These are phyloP conservation scores for Nigrospora sphaerica DNA, from an alignment of 2,329 filamentous ascomycete species.

Conservation along the genomic window DNA sequence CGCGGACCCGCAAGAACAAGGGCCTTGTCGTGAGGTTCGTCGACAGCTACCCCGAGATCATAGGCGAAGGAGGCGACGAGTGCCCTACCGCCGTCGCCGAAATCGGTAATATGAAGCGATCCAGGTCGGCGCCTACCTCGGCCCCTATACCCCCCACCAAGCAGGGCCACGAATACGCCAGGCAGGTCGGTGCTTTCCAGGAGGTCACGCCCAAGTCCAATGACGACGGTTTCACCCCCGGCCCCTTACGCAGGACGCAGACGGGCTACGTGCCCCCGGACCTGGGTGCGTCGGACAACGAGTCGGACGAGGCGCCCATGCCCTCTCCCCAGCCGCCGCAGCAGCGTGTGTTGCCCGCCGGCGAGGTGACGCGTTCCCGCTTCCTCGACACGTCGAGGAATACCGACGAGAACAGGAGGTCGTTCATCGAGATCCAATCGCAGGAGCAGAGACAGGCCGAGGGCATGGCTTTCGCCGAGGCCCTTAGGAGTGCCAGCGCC, in stretches of 20 bases:
- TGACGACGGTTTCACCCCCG: slow-evolving; percentile 40
- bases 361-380: slow-evolving; percentile 18
- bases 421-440: slow-evolving; percentile 51
- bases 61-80: slow-evolving; percentile 89
- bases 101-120: slow-evolving; percentile 54
- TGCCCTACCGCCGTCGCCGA: slow-evolving; percentile 65
- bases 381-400: slow-evolving; percentile 27
- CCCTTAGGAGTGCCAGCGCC: slow-evolving; percentile 27
- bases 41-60: slow-evolving; percentile 67
- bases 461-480: slow-evolving; percentile 50
- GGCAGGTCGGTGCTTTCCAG: slow-evolving; percentile 15
- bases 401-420: slow-evolving; percentile 47
- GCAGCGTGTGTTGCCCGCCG: slow-evolving; percentile 19
- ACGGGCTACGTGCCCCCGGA: slow-evolving; percentile 40
- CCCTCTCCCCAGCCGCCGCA: slow-evolving; percentile 13
- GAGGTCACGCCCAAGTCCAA: slow-evolving; percentile 8
- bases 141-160: slow-evolving; percentile 22
- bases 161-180: slow-evolving; percentile 18
- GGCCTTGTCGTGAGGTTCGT: slow-evolving; percentile 70
- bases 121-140: slow-evolving; percentile 25
- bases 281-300: slow-evolving; percentile 15
- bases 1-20: slow-evolving; percentile 44
- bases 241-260: slow-evolving; percentile 47
- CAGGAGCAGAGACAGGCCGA: slow-evolving; percentile 56
- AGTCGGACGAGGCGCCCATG: slow-evolving; percentile 5